phyloP scores from a whole-genome alignment of 78 protist species.

The Dictyostelium firmibasis region DNA sequence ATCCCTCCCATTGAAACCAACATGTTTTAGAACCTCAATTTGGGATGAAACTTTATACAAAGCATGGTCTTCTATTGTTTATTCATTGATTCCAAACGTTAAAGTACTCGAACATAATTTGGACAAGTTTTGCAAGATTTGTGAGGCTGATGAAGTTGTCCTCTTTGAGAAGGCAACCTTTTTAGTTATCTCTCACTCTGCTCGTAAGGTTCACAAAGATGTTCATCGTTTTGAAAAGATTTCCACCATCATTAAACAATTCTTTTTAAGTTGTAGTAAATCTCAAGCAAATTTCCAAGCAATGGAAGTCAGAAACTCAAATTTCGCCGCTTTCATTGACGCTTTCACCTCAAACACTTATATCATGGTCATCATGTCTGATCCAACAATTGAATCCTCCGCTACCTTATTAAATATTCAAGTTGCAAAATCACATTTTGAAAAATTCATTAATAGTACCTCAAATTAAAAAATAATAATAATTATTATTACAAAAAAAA shows the following conservation, averaged over 20 bases:
- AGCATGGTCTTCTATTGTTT: constrained; percentile 96
- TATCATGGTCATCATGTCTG: constrained; percentile 96
- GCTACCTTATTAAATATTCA: constrained; percentile 80
- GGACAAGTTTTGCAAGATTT: constrained; percentile 87
- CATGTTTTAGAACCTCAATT: constrained; percentile 95
- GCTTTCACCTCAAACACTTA: constrained; percentile 96
- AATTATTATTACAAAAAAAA: neutral
- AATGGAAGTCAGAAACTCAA: constrained; percentile 86
- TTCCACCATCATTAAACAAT: constrained; percentile 97
- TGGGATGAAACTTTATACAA: constrained; percentile 99
- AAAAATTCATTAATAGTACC: constrained; percentile 64
- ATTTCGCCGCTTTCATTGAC: constrained; percentile 95
- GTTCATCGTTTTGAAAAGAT: constrained; percentile 95
- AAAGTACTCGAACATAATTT: constrained; percentile 86
- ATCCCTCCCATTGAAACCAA: constrained; percentile 81
- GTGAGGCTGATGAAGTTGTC: constrained; percentile 97
- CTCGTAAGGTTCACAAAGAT: constrained; percentile 82
- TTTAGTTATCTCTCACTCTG: constrained; percentile 92
- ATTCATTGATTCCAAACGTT: constrained; percentile 95
- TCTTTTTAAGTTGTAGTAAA: constrained; percentile 92
- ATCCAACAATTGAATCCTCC: constrained; percentile 86
- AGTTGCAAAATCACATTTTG: constrained; percentile 82
- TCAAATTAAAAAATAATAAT: neutral
- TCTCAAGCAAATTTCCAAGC: constrained; percentile 82
- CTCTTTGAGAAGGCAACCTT: constrained; percentile 95